Base-by-base conservation (phyloP, 805 yeast species). In the Myxozyma neotropica region DNA sequence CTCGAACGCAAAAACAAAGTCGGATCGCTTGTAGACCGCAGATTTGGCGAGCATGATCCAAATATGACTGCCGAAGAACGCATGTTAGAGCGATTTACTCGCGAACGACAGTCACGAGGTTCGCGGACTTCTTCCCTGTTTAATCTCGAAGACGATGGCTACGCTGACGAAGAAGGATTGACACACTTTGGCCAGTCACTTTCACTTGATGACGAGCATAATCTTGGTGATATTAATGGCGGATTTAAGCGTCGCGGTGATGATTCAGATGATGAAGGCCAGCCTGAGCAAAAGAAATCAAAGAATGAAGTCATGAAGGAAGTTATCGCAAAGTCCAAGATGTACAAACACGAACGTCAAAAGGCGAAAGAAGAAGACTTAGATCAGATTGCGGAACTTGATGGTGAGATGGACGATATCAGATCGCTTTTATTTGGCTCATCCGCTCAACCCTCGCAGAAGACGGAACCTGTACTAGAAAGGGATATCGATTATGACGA, bases 11-110 rank as follows among this genome's bases (percentile, higher is more conserved):
- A 85, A 68, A 88, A 89, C 66, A 88, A 82, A 71, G 83, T 80
- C 39, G 97, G 97, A 53, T 89, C 89, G 1, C 70, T 94, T 13
- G 73, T 84, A 1, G 99, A 94, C 77, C 81, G 91, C 66, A 83
- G 71, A 75, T 93, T 94, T 73, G 99, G 99, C 72, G 99, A 94
- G 71, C 81, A 82, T 64, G 86, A 89, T 73, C 72, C 78, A 6
- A 73, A 78, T 49, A 70, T 94, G 78, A 82, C 87, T n/a, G 85
- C 85, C 12, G 98, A 94, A 73, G 97, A 94, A 67, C 89, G 88
- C 73, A 91, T 91, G 96, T 81, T 94, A 75, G 96, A 88, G 71
- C 85, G 99, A 77, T 94, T 90, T 77, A 89, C 97, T 3, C 83
- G 86, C 57, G 98, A 93, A 76, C 81, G 88, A 71, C 95, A 90